These are phyloP conservation scores for Phytophthora syringae DNA, from an alignment of 352 stramenopile genomes.

Conservation along the genomic window DNA sequence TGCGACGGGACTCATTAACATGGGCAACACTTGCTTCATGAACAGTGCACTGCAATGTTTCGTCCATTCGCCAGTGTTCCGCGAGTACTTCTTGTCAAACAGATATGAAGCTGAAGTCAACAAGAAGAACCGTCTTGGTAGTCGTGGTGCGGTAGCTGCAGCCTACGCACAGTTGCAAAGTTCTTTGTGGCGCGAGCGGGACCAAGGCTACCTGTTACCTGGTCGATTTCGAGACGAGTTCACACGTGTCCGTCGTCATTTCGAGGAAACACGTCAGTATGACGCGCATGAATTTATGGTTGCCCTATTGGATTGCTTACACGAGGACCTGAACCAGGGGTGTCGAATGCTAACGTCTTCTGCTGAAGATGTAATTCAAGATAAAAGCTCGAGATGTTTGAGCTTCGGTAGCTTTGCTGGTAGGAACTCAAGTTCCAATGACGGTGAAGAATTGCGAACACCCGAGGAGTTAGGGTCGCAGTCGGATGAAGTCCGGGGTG, in stretches of 20 bases:
- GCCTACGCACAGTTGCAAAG: conserved; percentile 88
- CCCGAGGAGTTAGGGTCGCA: conserved; percentile 10
- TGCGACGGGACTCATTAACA: conserved; percentile 75
- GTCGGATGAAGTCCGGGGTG: conserved; percentile 82
- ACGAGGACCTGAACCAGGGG: conserved; percentile 98
- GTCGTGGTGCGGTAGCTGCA: conserved; percentile 88
- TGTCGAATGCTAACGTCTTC: conserved; percentile 14
- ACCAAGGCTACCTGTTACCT: conserved; percentile 56
- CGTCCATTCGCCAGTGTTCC: conserved; percentile 93
- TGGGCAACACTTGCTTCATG: conserved; percentile 92
- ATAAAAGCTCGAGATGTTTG: conserved; percentile 36
- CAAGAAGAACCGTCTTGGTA: conserved; percentile 93
- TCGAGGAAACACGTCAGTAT: conserved; percentile 92
- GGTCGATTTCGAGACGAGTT: conserved; percentile 76
- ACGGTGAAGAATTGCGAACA: conserved; percentile 32
- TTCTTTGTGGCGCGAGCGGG: conserved; percentile 64
- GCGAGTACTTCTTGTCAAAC: conserved; percentile 95
- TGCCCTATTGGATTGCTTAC: conserved; percentile 97
- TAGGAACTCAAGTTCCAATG: conserved; percentile 46
- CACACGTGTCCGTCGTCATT: conserved; percentile 60
- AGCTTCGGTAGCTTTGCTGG: conserved; percentile 30
- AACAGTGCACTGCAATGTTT: conserved; percentile 94
- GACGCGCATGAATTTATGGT: conserved; percentile 96
- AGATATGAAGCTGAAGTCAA: conserved; percentile 95
- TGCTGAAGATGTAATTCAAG: conserved; percentile 33